Conservation (phyloP, 345 rosid species). For the Angophora floribunda region DNA sequence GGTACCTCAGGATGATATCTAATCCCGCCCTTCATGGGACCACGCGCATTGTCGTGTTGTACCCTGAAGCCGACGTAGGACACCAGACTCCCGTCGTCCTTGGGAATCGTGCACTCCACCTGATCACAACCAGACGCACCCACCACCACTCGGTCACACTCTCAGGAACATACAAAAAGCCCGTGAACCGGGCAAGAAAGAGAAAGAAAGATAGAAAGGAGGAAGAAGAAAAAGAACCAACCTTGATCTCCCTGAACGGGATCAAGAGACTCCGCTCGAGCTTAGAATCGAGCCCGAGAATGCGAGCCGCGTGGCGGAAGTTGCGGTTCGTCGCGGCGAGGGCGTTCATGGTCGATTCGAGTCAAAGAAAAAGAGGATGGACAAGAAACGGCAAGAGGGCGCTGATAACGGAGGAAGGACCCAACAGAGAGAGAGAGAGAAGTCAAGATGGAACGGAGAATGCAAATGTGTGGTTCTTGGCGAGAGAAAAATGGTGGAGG, state of each 20-base stretch:
- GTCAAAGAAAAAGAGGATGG: neutral
- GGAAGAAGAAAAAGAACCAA: neutral
- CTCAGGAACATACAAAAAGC: neutral
- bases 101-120: conserved; percentile 98
- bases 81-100: conserved; percentile 84
- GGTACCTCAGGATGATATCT: conserved; percentile 97
- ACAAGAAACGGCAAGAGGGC: neutral
- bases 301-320: conserved; percentile 77
- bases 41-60: conserved; percentile 97
- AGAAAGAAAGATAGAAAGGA: neutral
- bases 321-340: conserved; percentile 83
- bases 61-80: conserved; percentile 93
- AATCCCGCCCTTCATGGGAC: conserved; percentile 99
- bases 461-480: neutral
- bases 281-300: conserved; percentile 90
- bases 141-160: neutral
- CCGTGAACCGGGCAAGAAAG: neutral
- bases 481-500: neutral
- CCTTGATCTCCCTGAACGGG: conserved; percentile 98
- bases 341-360: neutral
- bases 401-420: neutral
- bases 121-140: conserved; percentile 5
- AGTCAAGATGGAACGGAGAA: neutral
- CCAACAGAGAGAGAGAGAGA: neutral
- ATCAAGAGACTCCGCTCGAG: conserved; percentile 79